Conservation (phyloP, 2,329 filamentous ascomycete genomes). For the Fusarium fujikuroi region DNA sequence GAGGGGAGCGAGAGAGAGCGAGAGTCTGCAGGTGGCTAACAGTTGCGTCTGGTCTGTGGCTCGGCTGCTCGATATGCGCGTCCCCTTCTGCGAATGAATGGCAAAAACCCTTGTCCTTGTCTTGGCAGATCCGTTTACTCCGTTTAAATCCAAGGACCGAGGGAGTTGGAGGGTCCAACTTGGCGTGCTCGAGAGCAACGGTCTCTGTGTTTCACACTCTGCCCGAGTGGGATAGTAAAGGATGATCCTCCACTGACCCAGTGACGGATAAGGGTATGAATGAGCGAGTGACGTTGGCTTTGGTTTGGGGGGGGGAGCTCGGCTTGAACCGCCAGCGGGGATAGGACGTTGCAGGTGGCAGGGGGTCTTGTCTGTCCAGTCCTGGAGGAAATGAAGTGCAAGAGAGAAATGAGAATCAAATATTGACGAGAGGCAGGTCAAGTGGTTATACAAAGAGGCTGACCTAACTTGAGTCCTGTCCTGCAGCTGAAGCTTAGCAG, state of each 20-base stretch:
- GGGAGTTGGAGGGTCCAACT: constrained; percentile 9
- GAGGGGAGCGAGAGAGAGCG: background rate
- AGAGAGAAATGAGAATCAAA: constrained; percentile 12
- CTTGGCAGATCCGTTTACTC: constrained; percentile 25
- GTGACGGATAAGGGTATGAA: constrained; percentile 20
- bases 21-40: constrained; percentile 24
- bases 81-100: background rate
- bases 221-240: constrained; percentile 9
- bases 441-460: constrained; percentile 6
- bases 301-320: constrained; percentile 19
- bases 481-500: background rate
- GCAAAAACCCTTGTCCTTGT: background rate
- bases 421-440: constrained; percentile 1
- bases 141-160: constrained; percentile 15
- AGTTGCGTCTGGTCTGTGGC: constrained; percentile 35
- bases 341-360: constrained; percentile 1
- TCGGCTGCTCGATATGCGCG: constrained; percentile 19
- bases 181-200: constrained; percentile 13
- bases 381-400: constrained; percentile 8
- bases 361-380: background rate
- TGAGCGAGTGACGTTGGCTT: constrained; percentile 33
- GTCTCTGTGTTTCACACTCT: constrained; percentile 31
- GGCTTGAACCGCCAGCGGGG: constrained; percentile 27
- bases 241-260: constrained; percentile 31
- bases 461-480: background rate